These are phyloP conservation scores for Vigna nakashimae DNA, from an alignment of 306 rosid genomes.

Conservation along the genomic window DNA sequence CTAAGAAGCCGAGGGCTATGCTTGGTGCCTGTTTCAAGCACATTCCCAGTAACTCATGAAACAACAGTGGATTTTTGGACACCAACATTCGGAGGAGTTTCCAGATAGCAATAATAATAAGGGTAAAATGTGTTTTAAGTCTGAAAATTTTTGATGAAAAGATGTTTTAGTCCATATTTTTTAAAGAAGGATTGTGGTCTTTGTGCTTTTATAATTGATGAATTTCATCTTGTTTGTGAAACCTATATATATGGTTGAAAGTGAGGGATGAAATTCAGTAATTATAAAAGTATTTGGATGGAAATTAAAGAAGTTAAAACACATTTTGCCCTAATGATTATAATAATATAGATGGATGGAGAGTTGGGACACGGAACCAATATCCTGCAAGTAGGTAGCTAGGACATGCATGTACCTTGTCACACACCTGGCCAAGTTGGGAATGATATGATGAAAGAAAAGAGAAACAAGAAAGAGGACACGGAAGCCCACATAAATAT, in stretches of 20 bases:
- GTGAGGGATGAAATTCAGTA: background rate
- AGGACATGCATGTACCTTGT: conserved; percentile 57
- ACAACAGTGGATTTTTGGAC: conserved; percentile 96
- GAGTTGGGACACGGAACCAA: conserved; percentile 40
- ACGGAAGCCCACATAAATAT: conserved; percentile 56
- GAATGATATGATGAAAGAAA: conserved; percentile 61
- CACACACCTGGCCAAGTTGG: conserved; percentile 77
- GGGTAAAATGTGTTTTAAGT: background rate
- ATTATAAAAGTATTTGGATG: background rate
- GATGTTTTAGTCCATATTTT: background rate
- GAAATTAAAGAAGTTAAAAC: background rate
- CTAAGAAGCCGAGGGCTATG: conserved; percentile 94
- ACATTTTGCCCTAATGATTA: background rate
- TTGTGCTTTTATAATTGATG: background rate
- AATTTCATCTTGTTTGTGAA: background rate
- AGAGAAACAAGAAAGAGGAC: conserved; percentile 42
- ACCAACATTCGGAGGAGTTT: conserved; percentile 86
- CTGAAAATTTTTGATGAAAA: background rate
- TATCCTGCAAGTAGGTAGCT: conserved; percentile 47
- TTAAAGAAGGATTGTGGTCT: background rate
- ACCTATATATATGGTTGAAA: background rate
- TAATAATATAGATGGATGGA: conserved; percentile 3
- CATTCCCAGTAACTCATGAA: conserved; percentile 91
- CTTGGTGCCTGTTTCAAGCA: conserved; percentile 92
- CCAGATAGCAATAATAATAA: conserved; percentile 55